Base-by-base conservation (phyloP, 345 rosid genomes). In the Abelmoschus esculentus region DNA sequence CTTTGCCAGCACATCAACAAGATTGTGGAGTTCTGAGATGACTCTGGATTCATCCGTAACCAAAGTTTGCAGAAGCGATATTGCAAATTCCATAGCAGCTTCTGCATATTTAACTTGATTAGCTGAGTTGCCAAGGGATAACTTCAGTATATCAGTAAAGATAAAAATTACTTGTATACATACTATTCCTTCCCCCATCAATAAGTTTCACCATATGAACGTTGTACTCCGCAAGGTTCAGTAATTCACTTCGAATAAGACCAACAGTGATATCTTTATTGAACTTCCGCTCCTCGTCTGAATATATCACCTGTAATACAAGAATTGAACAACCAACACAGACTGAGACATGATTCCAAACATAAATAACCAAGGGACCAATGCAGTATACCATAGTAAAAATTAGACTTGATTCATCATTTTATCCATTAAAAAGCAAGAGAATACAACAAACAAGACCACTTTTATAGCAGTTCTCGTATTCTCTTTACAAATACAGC, bases 1-100 rank as follows among this genome's bases (percentile, higher is more conserved):
- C 99, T 95, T 95, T 60, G 90, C 85, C 83, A 95, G 68, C 5
- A 86, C 96, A 86, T 95, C 98, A 71, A 95, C 96, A 79, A 95
- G 85, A 80, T 85, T 91, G 74, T 87, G 90, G 74, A 95, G 93
- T 75, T 95, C 99, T 56, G 99, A 90, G 73, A 95, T 83, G 81
- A 88, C 96, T 74, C 86, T 85, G 18, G 91, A 82, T 75, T 95
- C 92, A 75, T 90, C 98, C 72, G 80, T 70, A 53, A 86, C 83
- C 84, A 95, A 75, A 72, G 90, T 81, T 85, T 95, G 90, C 61
- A 95, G 86, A 72, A 95, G 96, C 7, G 96, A 88, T 66, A 90
- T 71, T 14, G 90, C 78, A 74, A 95, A 95, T 54, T 95, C 99
- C 1, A 86, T 90, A 17, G 98, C 99, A 58, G 83, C 83, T 77